Evolutionary conservation across 1,284 basidiomycete genomes (phyloP).

Genomic region (Grifola frondosa): DNA sequence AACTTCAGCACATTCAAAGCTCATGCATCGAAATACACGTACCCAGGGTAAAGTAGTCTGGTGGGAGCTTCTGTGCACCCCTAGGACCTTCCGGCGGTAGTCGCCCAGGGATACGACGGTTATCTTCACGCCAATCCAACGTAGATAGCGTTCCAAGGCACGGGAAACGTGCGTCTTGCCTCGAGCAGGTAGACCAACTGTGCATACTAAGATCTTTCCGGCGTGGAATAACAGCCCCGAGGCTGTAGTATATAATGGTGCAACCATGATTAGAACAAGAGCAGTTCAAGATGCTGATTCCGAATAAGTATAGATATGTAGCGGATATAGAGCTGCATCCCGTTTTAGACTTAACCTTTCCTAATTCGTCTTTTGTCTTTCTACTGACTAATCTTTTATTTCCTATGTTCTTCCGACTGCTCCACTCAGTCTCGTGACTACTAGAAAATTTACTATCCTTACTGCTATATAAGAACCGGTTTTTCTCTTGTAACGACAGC

Average conservation of each 20-base stretch:
- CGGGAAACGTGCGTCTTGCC: constrained; percentile 98
- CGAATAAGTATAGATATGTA: too few relatives aligned
- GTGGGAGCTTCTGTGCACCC: constrained; percentile 86
- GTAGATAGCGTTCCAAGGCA: constrained; percentile 91
- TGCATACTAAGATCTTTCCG: constrained; percentile 90
- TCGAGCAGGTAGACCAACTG: constrained; percentile 89
- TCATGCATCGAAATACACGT: constrained; percentile 24
- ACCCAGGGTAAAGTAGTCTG: constrained; percentile 91
- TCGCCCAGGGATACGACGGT: constrained; percentile 94
- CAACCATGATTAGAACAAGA: constrained; percentile 80
- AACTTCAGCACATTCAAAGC: constrained; percentile 13
- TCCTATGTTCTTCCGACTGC: too few relatives aligned
- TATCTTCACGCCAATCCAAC: constrained; percentile 98
- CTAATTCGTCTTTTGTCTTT: too few relatives aligned
- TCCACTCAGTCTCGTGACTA: too few relatives aligned
- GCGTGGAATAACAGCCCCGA: constrained; percentile 90
- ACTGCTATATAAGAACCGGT: too few relatives aligned
- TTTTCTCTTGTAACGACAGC: too few relatives aligned
- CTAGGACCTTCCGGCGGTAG: constrained; percentile 87
- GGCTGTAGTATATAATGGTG: constrained; percentile 83
- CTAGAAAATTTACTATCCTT: too few relatives aligned
- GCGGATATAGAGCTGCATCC: too few relatives aligned
- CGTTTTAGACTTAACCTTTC: too few relatives aligned
- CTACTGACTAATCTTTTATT: too few relatives aligned
- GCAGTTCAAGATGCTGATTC: too few relatives aligned